phyloP scores from a whole-genome alignment of 2,329 filamentous ascomycete species.

The Arthrobotrys pseudoclavata region DNA sequence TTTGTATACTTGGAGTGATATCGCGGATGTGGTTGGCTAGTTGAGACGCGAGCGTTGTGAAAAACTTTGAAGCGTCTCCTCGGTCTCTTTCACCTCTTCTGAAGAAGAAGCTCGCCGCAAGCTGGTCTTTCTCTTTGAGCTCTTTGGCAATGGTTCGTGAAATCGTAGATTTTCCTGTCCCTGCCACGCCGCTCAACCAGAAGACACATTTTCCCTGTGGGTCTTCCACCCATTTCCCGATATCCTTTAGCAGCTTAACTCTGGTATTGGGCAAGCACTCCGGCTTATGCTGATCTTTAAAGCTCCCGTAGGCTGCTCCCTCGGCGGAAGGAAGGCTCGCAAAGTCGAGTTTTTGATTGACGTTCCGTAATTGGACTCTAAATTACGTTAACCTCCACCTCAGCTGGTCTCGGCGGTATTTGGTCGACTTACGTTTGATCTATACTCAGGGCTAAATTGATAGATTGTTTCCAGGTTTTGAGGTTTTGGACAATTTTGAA shows the following conservation, averaged over 20 bases:
- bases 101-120: conserved; percentile 27
- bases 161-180: conserved; percentile 61
- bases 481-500: background rate
- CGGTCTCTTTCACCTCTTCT: conserved; percentile 20
- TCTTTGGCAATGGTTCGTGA: conserved; percentile 15
- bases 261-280: conserved; percentile 61
- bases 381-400: background rate
- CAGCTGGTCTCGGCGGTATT: background rate
- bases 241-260: conserved; percentile 60
- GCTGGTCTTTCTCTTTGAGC: background rate
- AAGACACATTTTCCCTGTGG: conserved; percentile 60
- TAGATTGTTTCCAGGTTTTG: background rate
- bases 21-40: conserved; percentile 2
- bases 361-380: background rate
- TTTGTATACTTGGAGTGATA: background rate
- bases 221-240: conserved; percentile 49
- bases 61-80: conserved; percentile 17
- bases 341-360: conserved; percentile 15
- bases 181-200: conserved; percentile 66
- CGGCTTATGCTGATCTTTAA: conserved; percentile 60
- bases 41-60: conserved; percentile 23
- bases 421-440: background rate
- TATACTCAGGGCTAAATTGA: background rate
- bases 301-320: conserved; percentile 61
- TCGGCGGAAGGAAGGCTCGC: conserved; percentile 32